phyloP scores from a whole-genome alignment of 495 filamentous ascomycete genomes.

The Xylaria flabelliformis region DNA sequence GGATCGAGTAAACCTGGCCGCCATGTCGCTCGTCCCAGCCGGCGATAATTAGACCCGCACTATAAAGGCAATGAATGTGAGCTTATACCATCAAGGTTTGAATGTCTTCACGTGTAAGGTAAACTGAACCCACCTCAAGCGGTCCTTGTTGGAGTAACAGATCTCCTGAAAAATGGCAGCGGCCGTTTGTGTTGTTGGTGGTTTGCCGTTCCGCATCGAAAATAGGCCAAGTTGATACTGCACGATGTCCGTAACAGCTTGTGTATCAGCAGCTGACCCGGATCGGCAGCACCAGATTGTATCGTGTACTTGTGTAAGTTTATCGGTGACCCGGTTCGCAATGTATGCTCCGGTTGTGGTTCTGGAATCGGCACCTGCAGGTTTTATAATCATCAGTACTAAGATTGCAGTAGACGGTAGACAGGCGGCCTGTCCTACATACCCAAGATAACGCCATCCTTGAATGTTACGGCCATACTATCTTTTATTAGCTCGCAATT shows the following conservation, averaged over 20 bases:
- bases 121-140: conserved; percentile 65
- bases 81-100: conserved; percentile 12
- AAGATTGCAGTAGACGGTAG: neutral
- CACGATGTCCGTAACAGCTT: conserved; percentile 97
- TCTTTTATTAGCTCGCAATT: conserved; percentile 39
- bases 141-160: conserved; percentile 96
- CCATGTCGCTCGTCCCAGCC: conserved; percentile 93
- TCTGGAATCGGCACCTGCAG: conserved; percentile 83
- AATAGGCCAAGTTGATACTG: conserved; percentile 95
- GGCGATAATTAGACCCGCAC: conserved; percentile 96
- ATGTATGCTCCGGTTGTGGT: conserved; percentile 99
- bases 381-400: conserved; percentile 30
- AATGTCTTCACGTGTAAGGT: neutral
- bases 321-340: conserved; percentile 98
- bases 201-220: conserved; percentile 81
- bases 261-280: conserved; percentile 95
- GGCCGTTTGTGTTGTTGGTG: conserved; percentile 91
- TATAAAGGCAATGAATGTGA: conserved; percentile 47
- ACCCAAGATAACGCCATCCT: conserved; percentile 93
- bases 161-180: conserved; percentile 96
- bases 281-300: conserved; percentile 99
- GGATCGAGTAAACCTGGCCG: conserved; percentile 96
- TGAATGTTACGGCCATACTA: conserved; percentile 95
- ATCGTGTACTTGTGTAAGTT: conserved; percentile 97
- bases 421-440: conserved; percentile 33